Evolutionary conservation across 495 filamentous ascomycete genomes (phyloP).

Genomic region (Amorphotheca resinae): DNA sequence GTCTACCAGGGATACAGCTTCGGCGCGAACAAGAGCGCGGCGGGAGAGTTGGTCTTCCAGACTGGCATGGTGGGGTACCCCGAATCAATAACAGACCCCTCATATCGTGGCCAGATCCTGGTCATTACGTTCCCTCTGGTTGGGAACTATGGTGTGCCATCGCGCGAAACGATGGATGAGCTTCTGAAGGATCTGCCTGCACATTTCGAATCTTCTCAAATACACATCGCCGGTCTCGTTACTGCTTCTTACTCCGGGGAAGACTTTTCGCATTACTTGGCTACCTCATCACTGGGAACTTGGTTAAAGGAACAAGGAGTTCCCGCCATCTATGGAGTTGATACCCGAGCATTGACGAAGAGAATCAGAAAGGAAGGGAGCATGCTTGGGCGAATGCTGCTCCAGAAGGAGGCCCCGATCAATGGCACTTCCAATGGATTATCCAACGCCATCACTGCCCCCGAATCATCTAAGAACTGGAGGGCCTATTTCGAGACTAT

Average conservation of each 20-base stretch:
- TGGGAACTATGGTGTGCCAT: slow-evolving; percentile 92
- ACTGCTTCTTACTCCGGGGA: slow-evolving; percentile 86
- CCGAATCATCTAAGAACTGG: slow-evolving; percentile 39
- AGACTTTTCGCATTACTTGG: slow-evolving; percentile 87
- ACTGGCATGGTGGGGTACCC: slow-evolving; percentile 99
- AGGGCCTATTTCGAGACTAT: slow-evolving; percentile 56
- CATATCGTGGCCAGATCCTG: slow-evolving; percentile 84
- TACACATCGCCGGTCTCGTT: slow-evolving; percentile 85
- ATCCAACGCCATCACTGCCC: slow-evolving; percentile 21
- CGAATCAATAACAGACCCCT: slow-evolving; percentile 87
- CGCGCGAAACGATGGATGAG: slow-evolving; percentile 66
- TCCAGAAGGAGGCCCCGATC: slow-evolving; percentile 45
- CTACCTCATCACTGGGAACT: slow-evolving; percentile 72
- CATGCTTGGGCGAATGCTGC: slow-evolving; percentile 86
- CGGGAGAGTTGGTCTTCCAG: slow-evolving; percentile 97
- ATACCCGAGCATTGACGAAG: slow-evolving; percentile 90
- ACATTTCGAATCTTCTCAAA: slow-evolving; percentile 81
- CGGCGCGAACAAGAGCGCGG: slow-evolving; percentile 79
- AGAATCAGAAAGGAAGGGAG: slow-evolving; percentile 84
- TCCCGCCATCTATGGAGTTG: slow-evolving; percentile 92
- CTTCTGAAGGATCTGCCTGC: slow-evolving; percentile 73
- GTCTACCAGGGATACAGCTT: slow-evolving; percentile 91
- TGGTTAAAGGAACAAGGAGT: slow-evolving; percentile 95
- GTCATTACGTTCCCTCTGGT: slow-evolving; percentile 85
- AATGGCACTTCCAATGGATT: slow-evolving; percentile 33